Conservation (phyloP, 108 stramenopile species). For the Cylindrotheca closterium region DNA sequence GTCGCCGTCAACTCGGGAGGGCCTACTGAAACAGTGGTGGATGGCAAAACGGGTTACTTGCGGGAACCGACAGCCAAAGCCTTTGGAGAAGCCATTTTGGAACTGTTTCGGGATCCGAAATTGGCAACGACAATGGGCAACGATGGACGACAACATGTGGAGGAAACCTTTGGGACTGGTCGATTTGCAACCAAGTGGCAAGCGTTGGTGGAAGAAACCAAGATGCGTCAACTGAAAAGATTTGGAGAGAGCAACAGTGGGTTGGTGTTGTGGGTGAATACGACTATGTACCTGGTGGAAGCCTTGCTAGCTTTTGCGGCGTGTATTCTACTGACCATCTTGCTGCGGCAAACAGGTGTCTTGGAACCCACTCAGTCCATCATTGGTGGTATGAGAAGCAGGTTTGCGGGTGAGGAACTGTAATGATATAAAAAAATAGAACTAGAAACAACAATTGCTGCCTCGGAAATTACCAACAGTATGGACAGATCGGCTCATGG, state of each 20-base stretch:
- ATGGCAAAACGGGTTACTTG: conserved; percentile 89
- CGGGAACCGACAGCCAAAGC: conserved; percentile 57
- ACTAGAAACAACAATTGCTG: too few species aligned
- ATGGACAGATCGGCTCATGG: too few species aligned
- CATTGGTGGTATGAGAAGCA: conserved; percentile 9
- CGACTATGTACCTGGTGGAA: conserved; percentile 16
- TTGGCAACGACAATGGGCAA: conserved; percentile 58
- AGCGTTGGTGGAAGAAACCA: conserved; percentile 45
- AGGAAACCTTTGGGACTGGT: conserved; percentile 59
- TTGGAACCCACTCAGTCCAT: conserved; percentile 15
- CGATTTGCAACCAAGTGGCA: conserved; percentile 68
- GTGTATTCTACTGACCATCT: conserved; percentile 12
- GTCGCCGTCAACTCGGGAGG: conserved; percentile 88
- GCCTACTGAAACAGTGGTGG: conserved; percentile 89
- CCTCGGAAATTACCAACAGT: too few species aligned
- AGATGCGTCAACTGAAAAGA: conserved; percentile 13
- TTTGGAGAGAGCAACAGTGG: neutral
- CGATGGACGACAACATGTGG: conserved; percentile 61
- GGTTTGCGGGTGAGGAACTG: conserved; percentile 10
- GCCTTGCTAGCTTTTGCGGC: conserved; percentile 10
- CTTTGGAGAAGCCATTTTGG: conserved; percentile 70
- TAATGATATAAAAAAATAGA: too few species aligned
- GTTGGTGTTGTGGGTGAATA: conserved; percentile 19
- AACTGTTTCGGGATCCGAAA: conserved; percentile 43
- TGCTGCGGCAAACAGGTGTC: conserved; percentile 12